Base-by-base conservation (phyloP, 2,329 filamentous ascomycete genomes). In the Botryosphaeria dothidea region DNA sequence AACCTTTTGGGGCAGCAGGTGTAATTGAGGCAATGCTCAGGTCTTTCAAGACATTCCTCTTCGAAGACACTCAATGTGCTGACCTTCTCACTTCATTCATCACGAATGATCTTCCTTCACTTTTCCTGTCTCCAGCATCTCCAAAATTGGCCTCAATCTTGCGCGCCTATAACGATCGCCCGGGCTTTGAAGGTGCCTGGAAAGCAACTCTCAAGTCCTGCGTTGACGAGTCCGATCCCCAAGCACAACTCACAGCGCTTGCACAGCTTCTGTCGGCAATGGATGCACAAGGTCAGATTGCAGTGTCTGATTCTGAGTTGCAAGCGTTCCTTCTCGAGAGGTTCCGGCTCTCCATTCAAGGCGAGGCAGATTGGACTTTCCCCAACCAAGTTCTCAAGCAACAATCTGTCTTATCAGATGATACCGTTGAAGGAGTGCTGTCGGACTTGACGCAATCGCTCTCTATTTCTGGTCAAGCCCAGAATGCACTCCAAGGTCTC, bases 41-140 rank as follows among this genome's bases (percentile, higher is more conserved):
- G 27, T 77, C 77, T 11, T 78, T 81, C 56, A 79, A 79, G 1
- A 67, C 74, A 23, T 68, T 82, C 3, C 69, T 85, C 2, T 68
- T 80, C 38, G 69, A 71, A 2, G 79, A 81, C 13, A 67, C 75
- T 15, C 72, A 77, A n/a, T 76, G 88, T 13, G 75, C 81, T 3
- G 71, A 79, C 3, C 62, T 72, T 4, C 65, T 83, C 0, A 67
- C 74, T 3, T 43, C 57, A 0, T 86, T 91, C 46, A 77, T 90
- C 4, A 75, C 81, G 21, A 79, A 86, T 1, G 80, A 88, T 66
- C 80, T 90, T 15, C 80, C 85, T 0, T 77, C 80, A 1, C 78
- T 95, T 17, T 77, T 93, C 2, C 77, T 84, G 1, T 93, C 92
- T 0, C 86, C 90, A 0, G 93, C 92, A 1, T 86, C 87, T 0